phyloP scores from a whole-genome alignment of 2,329 filamentous ascomycete genomes.

The Aspergillus aculeatus region DNA sequence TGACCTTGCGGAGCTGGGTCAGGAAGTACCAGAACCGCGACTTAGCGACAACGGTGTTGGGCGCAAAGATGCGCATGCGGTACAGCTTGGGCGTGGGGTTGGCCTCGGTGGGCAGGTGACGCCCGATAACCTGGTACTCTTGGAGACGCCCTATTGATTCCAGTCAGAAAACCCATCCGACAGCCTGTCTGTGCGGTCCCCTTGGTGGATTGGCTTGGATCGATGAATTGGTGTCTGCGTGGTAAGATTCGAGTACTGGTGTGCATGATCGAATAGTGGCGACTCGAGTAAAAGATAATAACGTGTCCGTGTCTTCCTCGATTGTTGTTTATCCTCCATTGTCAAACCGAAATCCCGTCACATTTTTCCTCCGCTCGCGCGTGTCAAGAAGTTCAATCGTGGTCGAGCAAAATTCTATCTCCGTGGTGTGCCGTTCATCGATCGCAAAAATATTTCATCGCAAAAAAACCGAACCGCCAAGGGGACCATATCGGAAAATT shows the following conservation, averaged over 20 bases:
- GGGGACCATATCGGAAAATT: constrained; percentile 23
- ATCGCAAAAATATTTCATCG: constrained; percentile 29
- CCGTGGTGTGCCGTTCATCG: constrained; percentile 23
- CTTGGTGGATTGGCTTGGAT: constrained; percentile 6
- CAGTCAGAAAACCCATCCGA: constrained; percentile 30
- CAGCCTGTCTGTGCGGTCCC: background rate
- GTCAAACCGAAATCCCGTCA: background rate
- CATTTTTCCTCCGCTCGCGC: background rate
- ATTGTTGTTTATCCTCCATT: constrained; percentile 1
- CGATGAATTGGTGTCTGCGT: constrained; percentile 19
- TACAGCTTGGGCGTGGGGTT: constrained; percentile 98
- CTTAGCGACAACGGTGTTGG: constrained; percentile 97
- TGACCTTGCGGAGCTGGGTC: constrained; percentile 98
- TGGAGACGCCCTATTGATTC: constrained; percentile 82
- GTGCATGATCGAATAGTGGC: constrained; percentile 13
- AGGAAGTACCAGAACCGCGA: constrained; percentile 99
- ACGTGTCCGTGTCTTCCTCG: background rate
- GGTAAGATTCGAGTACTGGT: constrained; percentile 15
- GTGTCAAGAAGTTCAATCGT: background rate
- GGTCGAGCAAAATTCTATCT: constrained; percentile 3
- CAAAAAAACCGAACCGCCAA: constrained; percentile 28
- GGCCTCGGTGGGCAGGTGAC: constrained; percentile 95
- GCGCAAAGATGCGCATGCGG: constrained; percentile 99
- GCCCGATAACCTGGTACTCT: constrained; percentile 99
- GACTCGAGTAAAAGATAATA: constrained; percentile 1